Conservation (phyloP, 331 rosid species). For the Acacia concinna region DNA sequence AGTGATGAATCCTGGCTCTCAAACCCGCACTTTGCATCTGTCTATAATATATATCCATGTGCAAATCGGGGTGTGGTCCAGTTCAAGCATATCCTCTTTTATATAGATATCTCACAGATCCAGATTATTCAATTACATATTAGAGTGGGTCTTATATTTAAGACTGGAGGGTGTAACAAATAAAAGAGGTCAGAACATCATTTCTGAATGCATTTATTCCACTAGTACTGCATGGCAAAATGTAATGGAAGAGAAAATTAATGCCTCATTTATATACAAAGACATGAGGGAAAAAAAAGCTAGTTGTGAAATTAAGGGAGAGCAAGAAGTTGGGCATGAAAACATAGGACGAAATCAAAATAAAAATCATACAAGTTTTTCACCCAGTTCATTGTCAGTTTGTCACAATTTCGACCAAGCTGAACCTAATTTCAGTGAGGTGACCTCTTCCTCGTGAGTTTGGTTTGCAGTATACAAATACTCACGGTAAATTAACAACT, state of each 20-base stretch:
- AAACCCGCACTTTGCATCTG: too few species aligned
- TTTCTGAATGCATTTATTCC: background rate
- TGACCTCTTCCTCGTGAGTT: background rate
- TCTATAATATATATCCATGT: too few species aligned
- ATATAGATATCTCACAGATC: too few species aligned
- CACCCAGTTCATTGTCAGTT: background rate
- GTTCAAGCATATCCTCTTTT: too few species aligned
- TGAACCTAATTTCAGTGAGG: background rate
- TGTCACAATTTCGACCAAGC: background rate
- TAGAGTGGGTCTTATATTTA: too few species aligned
- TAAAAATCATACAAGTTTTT: background rate
- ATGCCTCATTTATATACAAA: background rate
- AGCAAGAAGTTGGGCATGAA: background rate
- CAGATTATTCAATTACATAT: too few species aligned
- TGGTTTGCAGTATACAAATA: background rate
- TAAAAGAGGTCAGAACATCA: background rate
- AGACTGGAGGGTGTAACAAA: too few species aligned
- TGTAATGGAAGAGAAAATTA: background rate
- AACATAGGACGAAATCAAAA: background rate
- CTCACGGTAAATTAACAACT: background rate
- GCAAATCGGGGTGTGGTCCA: too few species aligned
- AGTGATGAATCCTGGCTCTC: too few species aligned
- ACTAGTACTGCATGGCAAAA: background rate
- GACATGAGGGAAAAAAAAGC: background rate
- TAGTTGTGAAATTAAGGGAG: background rate